Evolutionary conservation across 202 grass and related monocot species (phyloP), one percentile per base, ranked within the genome.

Genomic region (Hordeum pubiflorum): DNA sequence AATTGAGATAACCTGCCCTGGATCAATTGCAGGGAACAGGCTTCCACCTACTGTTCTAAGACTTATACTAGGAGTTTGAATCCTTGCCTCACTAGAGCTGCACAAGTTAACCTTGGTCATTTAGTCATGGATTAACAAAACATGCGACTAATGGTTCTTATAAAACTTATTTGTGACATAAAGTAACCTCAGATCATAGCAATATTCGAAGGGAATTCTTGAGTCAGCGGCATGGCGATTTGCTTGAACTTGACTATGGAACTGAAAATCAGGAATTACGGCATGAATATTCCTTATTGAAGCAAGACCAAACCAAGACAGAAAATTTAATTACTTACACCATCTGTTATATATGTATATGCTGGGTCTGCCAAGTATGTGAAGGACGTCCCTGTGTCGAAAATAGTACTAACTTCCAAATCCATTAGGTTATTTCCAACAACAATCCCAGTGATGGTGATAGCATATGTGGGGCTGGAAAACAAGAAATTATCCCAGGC

Each of bases 341-440:
- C 91, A 43, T 93, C 43, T 13, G 89, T 87, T 66, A 97, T 75
- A 78, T 86, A 84, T 68, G 88, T 86, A 63, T 93, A 97, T 7
- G 89, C 81, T 75, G 93, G 89, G 66, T 93, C 90, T 11, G 93
- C 89, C 69, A 97, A 88, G 73, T 91, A 97, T 43, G 93, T 93
- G 82, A 97, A 93, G 17, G 93, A 91, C 20, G 93, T 97, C 38
- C 94, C 91, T 56, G 91, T 91, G 77, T 97, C 94, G 2, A 97
- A 82, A 77, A 97, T 79, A 79, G 89, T 63, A 85, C 74, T 93
- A 64, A 93, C 89, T 48, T 87, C 86, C 57, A 89, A 4, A 79
- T 86, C 46, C 31, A 43, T 65, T 39, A 40, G 69, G 48, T 63
- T 82, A 63, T 88, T 93, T 83, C 89, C 89, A 62, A 97, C 77